Base-by-base conservation (phyloP, 108 stramenopile genomes). In the Pseudonitzschia delicatissima region DNA sequence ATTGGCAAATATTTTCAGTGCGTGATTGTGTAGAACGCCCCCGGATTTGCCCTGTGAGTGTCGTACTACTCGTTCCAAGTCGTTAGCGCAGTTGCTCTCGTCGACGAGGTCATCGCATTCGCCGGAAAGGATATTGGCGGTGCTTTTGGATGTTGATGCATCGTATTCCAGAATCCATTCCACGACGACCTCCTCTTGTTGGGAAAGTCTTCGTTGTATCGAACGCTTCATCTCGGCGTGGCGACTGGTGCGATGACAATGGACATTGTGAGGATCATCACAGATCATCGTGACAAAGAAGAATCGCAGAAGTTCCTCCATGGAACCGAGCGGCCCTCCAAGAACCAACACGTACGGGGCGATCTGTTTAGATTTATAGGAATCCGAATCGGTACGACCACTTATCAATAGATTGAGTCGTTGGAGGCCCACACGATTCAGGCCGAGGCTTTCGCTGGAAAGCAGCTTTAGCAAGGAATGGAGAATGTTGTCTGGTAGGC, bases 371-470 rank as follows among this genome's bases (percentile, higher is more conserved):
- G 60, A 61, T 11, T 21, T 18, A 36, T 61, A 40, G 1, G 40
- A 2, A 5, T 37, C 60, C 2, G 39, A 61, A 8, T 39, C 18
- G 4, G 4, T 44, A 29, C 44, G 39, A 17, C 47, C 59, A n/a
- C 18, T 57, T 31, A 57, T 65, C 7, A 64, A 20, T 23, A 63
- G 18, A n/a, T 48, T 13, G 15, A 72, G 25, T 25, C 42, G 53
- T 36, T 65, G 52, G 3, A 72, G 28, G 1, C 71, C 71, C 28
- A 65, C 45, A 36, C 64, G 55, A 65, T 65, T 64, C 2, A 17
- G 31, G 26, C 59, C 71, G 5, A 59, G 28, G 36, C 65, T 64
- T 7, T 47, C 2, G 28, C 57, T 57, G 32, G 71, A 72, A 27
- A 72, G 48, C 15, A 72, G 40, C 5, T 51, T 0, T 3, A 64